Evolutionary conservation across 441 rosid genomes (phyloP).

Genomic region (Pelargonium australe): DNA sequence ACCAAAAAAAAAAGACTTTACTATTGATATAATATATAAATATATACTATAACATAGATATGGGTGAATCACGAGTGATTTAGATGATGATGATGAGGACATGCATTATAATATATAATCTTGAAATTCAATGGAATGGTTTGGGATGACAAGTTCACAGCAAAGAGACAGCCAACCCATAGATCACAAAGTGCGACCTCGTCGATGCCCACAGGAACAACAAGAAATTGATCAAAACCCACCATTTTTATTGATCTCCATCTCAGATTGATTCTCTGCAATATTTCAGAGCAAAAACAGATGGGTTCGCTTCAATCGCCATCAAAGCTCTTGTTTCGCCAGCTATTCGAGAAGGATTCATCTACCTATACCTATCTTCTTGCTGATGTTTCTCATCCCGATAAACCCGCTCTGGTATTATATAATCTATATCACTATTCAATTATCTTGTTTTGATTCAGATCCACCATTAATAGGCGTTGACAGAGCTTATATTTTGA

Average conservation of each 20-base stretch:
- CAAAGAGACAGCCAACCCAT: neutral
- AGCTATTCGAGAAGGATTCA: slow-evolving; percentile 84
- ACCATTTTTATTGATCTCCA: neutral
- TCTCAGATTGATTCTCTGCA: slow-evolving; percentile 2
- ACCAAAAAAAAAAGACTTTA: too few species aligned
- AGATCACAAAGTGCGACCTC: neutral
- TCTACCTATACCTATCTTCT: slow-evolving; percentile 82
- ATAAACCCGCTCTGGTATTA: slow-evolving; percentile 79
- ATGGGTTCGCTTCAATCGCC: slow-evolving; percentile 18
- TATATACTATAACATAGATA: too few species aligned
- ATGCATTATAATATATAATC: neutral
- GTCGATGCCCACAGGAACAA: neutral
- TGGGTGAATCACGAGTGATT: too few species aligned
- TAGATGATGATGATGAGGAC: too few species aligned
- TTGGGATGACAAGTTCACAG: neutral
- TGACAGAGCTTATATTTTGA: neutral
- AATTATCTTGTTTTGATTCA: too few species aligned
- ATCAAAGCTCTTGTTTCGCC: slow-evolving; percentile 69
- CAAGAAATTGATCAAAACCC: neutral
- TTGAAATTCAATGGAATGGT: neutral
- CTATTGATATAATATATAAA: too few species aligned
- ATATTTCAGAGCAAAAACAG: neutral
- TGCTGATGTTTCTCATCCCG: slow-evolving; percentile 82
- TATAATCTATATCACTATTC: too few species aligned
- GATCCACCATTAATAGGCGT: too few species aligned